Evolutionary conservation across 208 protist species (phyloP).

Genomic region (Balamuthia mandrillaris): DNA sequence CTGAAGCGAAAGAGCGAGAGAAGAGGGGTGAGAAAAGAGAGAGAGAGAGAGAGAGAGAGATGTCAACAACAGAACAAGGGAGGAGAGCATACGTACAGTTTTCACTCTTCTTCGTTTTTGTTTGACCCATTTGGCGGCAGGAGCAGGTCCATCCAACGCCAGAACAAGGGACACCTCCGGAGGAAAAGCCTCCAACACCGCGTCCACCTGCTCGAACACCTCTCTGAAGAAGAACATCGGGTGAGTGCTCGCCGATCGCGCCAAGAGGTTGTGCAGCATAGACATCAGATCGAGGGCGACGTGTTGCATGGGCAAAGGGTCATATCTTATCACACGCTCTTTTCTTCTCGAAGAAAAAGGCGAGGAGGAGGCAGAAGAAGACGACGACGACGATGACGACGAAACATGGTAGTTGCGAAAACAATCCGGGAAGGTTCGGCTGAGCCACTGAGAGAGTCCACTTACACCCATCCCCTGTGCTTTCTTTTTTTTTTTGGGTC

Average conservation of each 20-base stretch:
- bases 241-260: background rate
- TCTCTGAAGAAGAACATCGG: background rate
- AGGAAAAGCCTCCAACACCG: background rate
- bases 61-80: no score
- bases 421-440: background rate
- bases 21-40: no score
- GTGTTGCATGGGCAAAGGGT: no score
- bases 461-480: background rate
- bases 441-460: background rate
- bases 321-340: no score
- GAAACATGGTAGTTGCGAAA: background rate
- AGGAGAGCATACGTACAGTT: background rate
- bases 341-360: no score
- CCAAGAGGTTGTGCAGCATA: background rate
- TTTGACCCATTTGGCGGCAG: conserved; percentile 24
- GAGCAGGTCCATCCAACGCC: background rate
- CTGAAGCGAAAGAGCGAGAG: no score
- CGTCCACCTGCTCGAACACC: background rate
- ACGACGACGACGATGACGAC: no score
- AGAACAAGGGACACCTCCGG: background rate
- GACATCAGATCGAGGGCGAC: background rate
- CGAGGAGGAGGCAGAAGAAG: no score
- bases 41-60: no score
- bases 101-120: background rate
- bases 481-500: background rate